These are phyloP conservation scores for Myriosclerotinia curreyana DNA, from an alignment of 2,329 filamentous ascomycete genomes.

Conservation along the genomic window DNA sequence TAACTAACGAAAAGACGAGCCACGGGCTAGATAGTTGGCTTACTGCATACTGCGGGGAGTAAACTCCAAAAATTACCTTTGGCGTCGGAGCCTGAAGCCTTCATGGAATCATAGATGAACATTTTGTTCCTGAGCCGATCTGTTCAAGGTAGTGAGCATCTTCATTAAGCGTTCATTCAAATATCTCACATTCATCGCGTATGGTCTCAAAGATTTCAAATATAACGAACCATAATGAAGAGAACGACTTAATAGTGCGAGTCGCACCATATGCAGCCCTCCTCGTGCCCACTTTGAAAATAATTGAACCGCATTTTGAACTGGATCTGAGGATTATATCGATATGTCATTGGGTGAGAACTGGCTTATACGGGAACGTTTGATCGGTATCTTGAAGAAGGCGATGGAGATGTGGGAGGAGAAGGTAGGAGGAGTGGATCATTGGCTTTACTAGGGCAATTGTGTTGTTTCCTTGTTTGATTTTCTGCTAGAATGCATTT, in stretches of 20 bases:
- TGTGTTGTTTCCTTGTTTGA: too few relatives aligned
- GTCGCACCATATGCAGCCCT: not conserved
- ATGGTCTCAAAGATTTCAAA: not conserved
- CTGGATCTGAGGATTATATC: not conserved
- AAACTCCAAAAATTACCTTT: not conserved
- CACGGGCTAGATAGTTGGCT: not conserved
- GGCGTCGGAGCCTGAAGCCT: not conserved
- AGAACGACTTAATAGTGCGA: not conserved
- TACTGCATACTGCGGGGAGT: slow-evolving; percentile 4
- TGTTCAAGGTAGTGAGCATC: too few relatives aligned
- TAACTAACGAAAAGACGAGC: not conserved
- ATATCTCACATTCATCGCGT: too few relatives aligned
- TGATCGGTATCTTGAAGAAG: not conserved
- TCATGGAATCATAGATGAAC: not conserved
- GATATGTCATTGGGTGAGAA: not conserved
- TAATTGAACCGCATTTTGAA: not conserved
- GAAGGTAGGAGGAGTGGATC: not conserved
- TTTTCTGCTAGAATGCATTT: not conserved
- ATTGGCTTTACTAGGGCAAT: too few relatives aligned
- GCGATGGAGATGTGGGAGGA: not conserved
- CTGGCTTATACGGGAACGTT: not conserved
- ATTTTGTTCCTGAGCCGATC: not conserved
- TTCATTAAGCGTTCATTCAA: too few relatives aligned
- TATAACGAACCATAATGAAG: too few relatives aligned
- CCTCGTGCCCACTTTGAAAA: not conserved